A percentile compares a stretch with the other conserved stretches of the same genome.
phyloP scores from a whole-genome alignment of 73 alveolate species.

The Paramecium pentaurelia region DNA sequence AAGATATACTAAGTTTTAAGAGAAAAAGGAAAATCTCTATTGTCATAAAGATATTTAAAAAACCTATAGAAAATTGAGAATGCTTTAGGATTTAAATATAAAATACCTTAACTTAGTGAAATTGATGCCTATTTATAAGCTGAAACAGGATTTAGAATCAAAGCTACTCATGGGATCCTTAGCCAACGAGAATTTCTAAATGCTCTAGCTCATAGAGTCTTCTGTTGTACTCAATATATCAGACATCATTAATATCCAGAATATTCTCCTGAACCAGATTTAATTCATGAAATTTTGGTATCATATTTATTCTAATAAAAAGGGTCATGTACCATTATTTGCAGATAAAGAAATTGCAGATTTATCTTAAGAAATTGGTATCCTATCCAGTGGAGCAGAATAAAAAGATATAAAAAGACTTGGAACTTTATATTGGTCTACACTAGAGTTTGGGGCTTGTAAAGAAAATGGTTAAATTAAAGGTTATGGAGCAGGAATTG shows the following conservation, averaged over 20 bases:
- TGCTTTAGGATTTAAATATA: constrained; percentile 20
- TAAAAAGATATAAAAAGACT: constrained; percentile 60
- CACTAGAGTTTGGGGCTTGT: constrained; percentile 72
- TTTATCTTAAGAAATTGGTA: constrained; percentile 75
- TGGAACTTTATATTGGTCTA: constrained; percentile 69
- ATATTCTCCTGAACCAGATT: constrained; percentile 71
- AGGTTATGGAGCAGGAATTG: constrained; percentile 76
- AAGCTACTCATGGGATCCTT: constrained; percentile 81
- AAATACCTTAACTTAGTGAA: constrained; percentile 77
- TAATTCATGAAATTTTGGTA: constrained; percentile 64
- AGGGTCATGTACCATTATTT: constrained; percentile 83
- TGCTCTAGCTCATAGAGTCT: constrained; percentile 84
- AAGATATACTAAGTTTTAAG: constrained; percentile 41
- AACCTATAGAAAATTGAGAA: constrained; percentile 29
- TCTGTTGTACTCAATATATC: constrained; percentile 82
- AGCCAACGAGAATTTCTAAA: constrained; percentile 81
- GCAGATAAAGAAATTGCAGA: constrained; percentile 76
- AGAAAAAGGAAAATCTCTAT: not conserved
- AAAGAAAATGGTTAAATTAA: constrained; percentile 57
- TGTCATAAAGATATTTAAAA: constrained; percentile 45
- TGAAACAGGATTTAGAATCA: constrained; percentile 78
- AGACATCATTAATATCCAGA: constrained; percentile 68
- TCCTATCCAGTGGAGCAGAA: constrained; percentile 69
- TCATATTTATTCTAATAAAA: constrained; percentile 1
- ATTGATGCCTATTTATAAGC: constrained; percentile 63